Evolutionary conservation across 352 stramenopile species (phyloP).

Genomic region (Phytophthora constricta): DNA sequence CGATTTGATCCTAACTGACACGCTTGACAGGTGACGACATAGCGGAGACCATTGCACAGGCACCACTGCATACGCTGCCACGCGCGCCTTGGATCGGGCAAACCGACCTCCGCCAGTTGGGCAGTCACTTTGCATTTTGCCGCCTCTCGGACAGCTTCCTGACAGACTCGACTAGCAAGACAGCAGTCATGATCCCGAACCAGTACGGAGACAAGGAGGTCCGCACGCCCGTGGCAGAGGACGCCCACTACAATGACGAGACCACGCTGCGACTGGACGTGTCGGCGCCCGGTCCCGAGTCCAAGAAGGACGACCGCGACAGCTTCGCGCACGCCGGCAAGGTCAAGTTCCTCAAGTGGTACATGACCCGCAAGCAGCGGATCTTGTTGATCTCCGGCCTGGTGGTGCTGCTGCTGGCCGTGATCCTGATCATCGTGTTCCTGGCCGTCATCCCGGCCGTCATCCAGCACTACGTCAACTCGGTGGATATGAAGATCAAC

Average conservation of each 20-base stretch:
- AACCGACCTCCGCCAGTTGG: neutral
- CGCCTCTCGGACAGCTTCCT: neutral
- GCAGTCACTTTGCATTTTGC: neutral
- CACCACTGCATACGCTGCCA: neutral
- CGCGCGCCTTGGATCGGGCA: neutral
- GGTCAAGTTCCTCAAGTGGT: slow-evolving; percentile 63
- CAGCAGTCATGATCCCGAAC: slow-evolving; percentile 5
- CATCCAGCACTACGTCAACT: slow-evolving; percentile 69
- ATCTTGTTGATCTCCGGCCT: slow-evolving; percentile 46
- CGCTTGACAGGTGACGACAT: neutral
- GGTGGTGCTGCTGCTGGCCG: slow-evolving; percentile 45
- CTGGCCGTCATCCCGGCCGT: slow-evolving; percentile 60
- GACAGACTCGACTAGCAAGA: neutral
- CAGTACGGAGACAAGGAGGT: slow-evolving; percentile 25
- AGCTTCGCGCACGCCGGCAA: slow-evolving; percentile 19
- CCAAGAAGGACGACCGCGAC: slow-evolving; percentile 45
- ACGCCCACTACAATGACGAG: slow-evolving; percentile 36
- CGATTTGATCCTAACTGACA: neutral
- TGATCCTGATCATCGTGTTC: slow-evolving; percentile 72
- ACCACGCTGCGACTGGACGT: slow-evolving; percentile 37
- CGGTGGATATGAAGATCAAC: slow-evolving; percentile 64
- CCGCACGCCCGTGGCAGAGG: slow-evolving; percentile 32
- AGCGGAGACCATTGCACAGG: neutral
- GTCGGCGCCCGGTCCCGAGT: slow-evolving; percentile 30
- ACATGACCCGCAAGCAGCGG: slow-evolving; percentile 60